Base-by-base conservation (phyloP, 768 basidiomycete species). In the Phylloporus sp. region DNA sequence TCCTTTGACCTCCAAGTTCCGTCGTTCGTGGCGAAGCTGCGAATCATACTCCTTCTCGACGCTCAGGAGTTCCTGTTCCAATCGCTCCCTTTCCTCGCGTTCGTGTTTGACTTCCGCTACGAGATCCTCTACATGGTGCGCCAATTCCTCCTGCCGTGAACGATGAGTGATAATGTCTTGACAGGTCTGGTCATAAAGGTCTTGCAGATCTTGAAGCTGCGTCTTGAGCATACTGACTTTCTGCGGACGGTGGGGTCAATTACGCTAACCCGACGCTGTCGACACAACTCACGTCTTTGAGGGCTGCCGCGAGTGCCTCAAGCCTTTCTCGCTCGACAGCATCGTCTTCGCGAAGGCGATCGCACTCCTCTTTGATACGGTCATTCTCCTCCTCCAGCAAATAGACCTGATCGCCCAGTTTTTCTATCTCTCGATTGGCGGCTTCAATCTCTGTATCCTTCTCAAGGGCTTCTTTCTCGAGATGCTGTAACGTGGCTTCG, bases 311-410 rank as follows among this genome's bases (percentile, higher is more conserved):
- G 6, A 95, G 71, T 3, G 76, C 82, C 59, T 88, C 85, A 2
- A 85, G 70, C 38, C 82, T 72, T 52, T 88, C 87, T 23, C 79
- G 74, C 61, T 88, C 90, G n/a, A 79, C 78, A 9, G 69, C 74
- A 41, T 85, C 84, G n/a, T 92, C 89, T 52, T 92, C 86, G 46
- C 82, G 78, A 34, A 82, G 55, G 9, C 80, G 74, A 32, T 86
- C 83, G 45, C 75, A 73, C 42, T 91, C 87, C 59, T 91, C 89
- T 62, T 79, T 82, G 45, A 88, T 65, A 27, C 81, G 76, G 55
- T 95, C 91, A 47, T 85, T 80, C 62, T 93, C 88, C 53, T 95
- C 91, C 64, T 98, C 95, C 1, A 95, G 79, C 39, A 82, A 73
- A 67, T 88, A 93, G 9, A 97, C 80, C 48, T 85, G 82, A 54